Base-by-base conservation (phyloP, 2,329 filamentous ascomycete species). In the Colletotrichum sojae region DNA sequence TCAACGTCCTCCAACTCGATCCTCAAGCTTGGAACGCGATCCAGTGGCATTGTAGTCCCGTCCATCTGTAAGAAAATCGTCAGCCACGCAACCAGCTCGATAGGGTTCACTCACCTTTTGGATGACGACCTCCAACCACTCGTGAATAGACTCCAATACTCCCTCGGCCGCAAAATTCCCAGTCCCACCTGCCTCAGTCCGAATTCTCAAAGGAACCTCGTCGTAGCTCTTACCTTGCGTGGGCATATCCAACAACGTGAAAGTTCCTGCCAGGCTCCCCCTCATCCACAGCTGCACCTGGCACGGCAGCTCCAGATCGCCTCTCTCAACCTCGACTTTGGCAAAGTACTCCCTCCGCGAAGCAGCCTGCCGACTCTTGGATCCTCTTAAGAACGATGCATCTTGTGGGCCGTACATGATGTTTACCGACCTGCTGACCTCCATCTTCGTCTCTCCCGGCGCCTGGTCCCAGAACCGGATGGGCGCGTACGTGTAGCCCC, bases 351-450 rank as follows among this genome's bases (percentile, higher is more conserved):
- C 77, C 40, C 20, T 53, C 16, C 15, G 54, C 18, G 16, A 18
- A 18, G 25, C 48, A 9, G 45, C 56, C 12, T 51, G 60, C 10
- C 53, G 57, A 18, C 22, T 53, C 52, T 27, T 65, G 22, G 12
- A 13, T 13, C 39, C 55, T 15, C 4, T 57, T 39, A 2, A 20
- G 22, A 40, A 53, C 2, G 1, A 77, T n/a, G 31, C 43, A 9
- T 61, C 25, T 20, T 12, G 60, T 10, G 69, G 69, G 5, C 69
- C 77, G 72, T 85, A 86, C 4, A 94, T 78, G 0, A 78, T 83
- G 66, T 88, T 84, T 13, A 92, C 86, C 4, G 89, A 86, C 0
- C 79, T 83, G 66, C 88, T 84, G 13, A 92, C 86, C 6, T 89
- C 86, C 0, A 88, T 85, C 45, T 88, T 85, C 52, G 94, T 77